Evolutionary conservation across 2,329 filamentous ascomycete genomes (phyloP).

Genomic region (Beauveria sp.): DNA sequence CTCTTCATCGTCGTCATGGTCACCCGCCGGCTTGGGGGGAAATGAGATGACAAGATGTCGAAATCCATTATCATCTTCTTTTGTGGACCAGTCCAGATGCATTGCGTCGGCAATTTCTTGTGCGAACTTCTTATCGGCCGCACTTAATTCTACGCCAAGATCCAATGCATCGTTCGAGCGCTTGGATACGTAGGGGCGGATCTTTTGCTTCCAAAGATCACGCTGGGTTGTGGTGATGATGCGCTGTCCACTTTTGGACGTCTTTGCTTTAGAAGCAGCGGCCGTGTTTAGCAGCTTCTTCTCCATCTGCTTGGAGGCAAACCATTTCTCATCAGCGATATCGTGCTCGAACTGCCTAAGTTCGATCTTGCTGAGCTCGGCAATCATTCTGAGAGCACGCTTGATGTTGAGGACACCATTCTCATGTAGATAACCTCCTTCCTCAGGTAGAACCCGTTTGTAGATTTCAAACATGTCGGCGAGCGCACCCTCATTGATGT

Average conservation of each 20-base stretch:
- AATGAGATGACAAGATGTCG: slow-evolving; percentile 46
- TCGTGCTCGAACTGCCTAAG: slow-evolving; percentile 90
- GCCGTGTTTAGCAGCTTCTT: slow-evolving; percentile 54
- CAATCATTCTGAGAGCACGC: slow-evolving; percentile 67
- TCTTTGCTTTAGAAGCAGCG: slow-evolving; percentile 43
- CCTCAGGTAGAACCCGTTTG: slow-evolving; percentile 78
- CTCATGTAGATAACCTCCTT: slow-evolving; percentile 94
- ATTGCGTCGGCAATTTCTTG: slow-evolving; percentile 69
- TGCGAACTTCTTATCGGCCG: slow-evolving; percentile 86
- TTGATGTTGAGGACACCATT: slow-evolving; percentile 84
- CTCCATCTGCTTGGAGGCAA: slow-evolving; percentile 74
- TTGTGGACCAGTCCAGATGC: slow-evolving; percentile 50
- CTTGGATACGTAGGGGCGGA: slow-evolving; percentile 75
- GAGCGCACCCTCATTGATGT: slow-evolving; percentile 97
- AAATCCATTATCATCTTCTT: slow-evolving; percentile 48
- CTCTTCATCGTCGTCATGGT: slow-evolving; percentile 57
- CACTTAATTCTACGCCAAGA: slow-evolving; percentile 64
- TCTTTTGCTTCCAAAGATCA: slow-evolving; percentile 67
- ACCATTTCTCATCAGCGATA: slow-evolving; percentile 82
- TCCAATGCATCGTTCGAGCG: slow-evolving; percentile 60
- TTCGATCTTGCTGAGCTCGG: slow-evolving; percentile 82
- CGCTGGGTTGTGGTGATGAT: slow-evolving; percentile 75
- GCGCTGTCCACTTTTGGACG: slow-evolving; percentile 50
- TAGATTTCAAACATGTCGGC: slow-evolving; percentile 97
- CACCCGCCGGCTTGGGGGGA: slow-evolving; percentile 39